phyloP scores from a whole-genome alignment of 768 basidiomycete species.

The Lactarius sanguifluus region DNA sequence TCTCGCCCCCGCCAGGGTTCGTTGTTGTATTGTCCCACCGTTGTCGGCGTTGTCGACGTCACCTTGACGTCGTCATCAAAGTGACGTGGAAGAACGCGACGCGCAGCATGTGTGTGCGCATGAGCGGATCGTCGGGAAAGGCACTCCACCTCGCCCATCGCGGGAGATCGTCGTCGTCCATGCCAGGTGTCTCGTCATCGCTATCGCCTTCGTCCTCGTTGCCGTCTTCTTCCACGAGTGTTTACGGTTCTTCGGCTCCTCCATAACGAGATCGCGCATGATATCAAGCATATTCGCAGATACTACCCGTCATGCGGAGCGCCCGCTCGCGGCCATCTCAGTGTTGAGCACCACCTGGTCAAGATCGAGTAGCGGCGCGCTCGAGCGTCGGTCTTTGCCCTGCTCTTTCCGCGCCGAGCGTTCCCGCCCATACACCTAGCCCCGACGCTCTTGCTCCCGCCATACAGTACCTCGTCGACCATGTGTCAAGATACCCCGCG shows the following conservation, averaged over 20 bases:
- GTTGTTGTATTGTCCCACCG: too few species aligned
- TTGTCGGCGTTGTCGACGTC: too few species aligned
- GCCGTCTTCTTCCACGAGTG: too few species aligned
- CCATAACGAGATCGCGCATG: too few species aligned
- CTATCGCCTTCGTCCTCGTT: conserved; percentile 34
- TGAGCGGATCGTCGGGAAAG: conserved; percentile 57
- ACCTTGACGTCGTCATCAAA: too few species aligned
- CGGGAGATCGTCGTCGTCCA: conserved; percentile 73
- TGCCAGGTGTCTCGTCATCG: conserved; percentile 31
- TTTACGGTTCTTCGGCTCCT: too few species aligned
- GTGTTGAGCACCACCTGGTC: conserved; percentile 26
- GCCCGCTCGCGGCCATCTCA: conserved; percentile 7
- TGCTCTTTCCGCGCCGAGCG: conserved; percentile 45
- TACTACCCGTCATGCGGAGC: conserved; percentile 50
- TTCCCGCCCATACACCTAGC: conserved; percentile 49
- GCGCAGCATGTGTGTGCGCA: conserved; percentile 65
- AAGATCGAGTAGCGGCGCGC: conserved; percentile 41
- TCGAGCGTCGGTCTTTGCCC: conserved; percentile 49
- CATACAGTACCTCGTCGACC: conserved; percentile 69
- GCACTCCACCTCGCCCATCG: conserved; percentile 67
- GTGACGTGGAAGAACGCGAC: conserved; percentile 29
- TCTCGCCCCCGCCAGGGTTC: too few species aligned
- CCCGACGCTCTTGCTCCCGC: conserved; percentile 51
- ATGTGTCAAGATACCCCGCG: conserved; percentile 62
- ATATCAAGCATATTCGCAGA: conserved; percentile 40